Conservation (phyloP, 2,329 filamentous ascomycete species). For the Colletotrichum acutatum region DNA sequence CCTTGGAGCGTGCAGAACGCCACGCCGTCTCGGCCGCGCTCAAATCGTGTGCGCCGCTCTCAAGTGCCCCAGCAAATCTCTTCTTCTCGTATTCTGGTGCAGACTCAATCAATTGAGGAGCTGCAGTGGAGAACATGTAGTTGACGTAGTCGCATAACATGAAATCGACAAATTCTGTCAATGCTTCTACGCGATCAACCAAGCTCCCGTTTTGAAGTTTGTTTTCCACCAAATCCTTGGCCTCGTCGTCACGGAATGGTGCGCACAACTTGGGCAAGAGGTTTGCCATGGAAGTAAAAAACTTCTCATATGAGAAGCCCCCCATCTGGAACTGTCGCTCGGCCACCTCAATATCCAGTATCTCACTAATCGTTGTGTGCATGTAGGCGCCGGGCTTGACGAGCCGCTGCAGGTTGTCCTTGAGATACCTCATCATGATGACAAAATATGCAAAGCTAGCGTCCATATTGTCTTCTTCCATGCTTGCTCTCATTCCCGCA, state of each 20-base stretch:
- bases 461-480: constrained; percentile 73
- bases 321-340: constrained; percentile 75
- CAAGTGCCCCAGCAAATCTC: constrained; percentile 74
- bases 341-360: constrained; percentile 78
- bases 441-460: constrained; percentile 75
- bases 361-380: constrained; percentile 79
- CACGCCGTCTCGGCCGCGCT: constrained; percentile 73
- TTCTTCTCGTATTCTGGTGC: constrained; percentile 80
- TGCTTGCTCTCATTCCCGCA: constrained; percentile 69
- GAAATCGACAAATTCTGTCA: constrained; percentile 80
- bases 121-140: constrained; percentile 78
- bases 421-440: constrained; percentile 76
- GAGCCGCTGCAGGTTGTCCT: constrained; percentile 77
- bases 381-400: constrained; percentile 78
- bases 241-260: constrained; percentile 81
- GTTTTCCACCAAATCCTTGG: constrained; percentile 74
- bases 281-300: constrained; percentile 80
- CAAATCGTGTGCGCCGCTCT: constrained; percentile 64
- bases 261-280: constrained; percentile 84
- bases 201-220: constrained; percentile 70
- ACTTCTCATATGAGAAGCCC: constrained; percentile 83
- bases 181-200: constrained; percentile 79
- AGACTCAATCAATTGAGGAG: constrained; percentile 77
- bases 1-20: constrained; percentile 70
- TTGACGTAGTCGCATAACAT: constrained; percentile 87